Percentiles rank a stretch among this genome's conserved stretches.
Evolutionary conservation across 2,329 filamentous ascomycete species (phyloP).

Genomic region (Aspergillus versicolor): DNA sequence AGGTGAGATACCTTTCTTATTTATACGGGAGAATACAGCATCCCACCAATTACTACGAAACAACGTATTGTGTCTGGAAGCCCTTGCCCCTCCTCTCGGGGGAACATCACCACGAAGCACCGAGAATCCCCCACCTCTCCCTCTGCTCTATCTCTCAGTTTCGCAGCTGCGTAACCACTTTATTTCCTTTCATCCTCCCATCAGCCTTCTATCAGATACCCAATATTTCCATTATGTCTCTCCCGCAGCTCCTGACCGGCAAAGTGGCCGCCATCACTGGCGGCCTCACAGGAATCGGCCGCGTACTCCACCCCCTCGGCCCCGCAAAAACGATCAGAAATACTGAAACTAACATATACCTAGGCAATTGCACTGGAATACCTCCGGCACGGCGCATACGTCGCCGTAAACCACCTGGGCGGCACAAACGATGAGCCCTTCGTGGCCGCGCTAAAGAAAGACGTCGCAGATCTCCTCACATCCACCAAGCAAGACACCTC

Average conservation of each 20-base stretch:
- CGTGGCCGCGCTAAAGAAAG: slow-evolving; percentile 30
- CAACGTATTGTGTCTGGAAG: too few relatives aligned
- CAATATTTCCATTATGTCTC: slow-evolving; percentile 6
- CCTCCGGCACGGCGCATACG: slow-evolving; percentile 71
- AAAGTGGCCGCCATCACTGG: slow-evolving; percentile 87
- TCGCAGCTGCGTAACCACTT: background rate
- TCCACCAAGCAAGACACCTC: slow-evolving; percentile 3
- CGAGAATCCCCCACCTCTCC: slow-evolving; percentile 5
- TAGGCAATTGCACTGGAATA: slow-evolving; percentile 76
- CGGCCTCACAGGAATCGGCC: slow-evolving; percentile 81
- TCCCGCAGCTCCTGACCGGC: slow-evolving; percentile 58
- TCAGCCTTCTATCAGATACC: background rate
- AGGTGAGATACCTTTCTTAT: too few relatives aligned
- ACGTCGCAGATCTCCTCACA: slow-evolving; percentile 19
- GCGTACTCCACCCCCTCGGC: slow-evolving; percentile 36
- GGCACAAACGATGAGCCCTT: slow-evolving; percentile 30
- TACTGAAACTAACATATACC: background rate
- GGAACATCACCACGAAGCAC: slow-evolving; percentile 4
- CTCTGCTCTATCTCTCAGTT: background rate
- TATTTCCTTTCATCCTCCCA: background rate
- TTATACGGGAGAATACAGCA: too few relatives aligned
- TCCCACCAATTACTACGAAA: too few relatives aligned
- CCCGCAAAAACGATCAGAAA: background rate
- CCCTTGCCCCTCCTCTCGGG: background rate
- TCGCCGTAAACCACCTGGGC: slow-evolving; percentile 78